Conservation (phyloP, 1,284 basidiomycete species). For the Ceratorhiza oryzae-sativae region DNA sequence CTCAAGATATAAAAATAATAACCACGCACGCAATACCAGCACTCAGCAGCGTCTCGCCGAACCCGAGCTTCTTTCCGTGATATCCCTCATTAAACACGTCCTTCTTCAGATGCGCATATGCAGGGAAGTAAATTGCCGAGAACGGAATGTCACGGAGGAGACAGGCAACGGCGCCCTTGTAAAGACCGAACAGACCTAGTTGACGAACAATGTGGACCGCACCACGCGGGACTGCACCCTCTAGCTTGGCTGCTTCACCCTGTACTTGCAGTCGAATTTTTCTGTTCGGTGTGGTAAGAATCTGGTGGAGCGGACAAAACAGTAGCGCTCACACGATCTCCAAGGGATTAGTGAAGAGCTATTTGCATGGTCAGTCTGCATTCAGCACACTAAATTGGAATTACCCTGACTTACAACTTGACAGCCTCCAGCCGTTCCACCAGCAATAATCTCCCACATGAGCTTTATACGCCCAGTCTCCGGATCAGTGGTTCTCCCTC, state of each 20-base stretch:
- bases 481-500: conserved; percentile 85
- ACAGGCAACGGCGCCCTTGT: conserved; percentile 89
- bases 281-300: too few species aligned
- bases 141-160: conserved; percentile 94
- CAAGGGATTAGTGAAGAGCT: conserved; percentile 96
- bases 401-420: conserved; percentile 80
- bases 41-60: conserved; percentile 86
- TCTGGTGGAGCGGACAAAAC: too few species aligned
- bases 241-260: conserved; percentile 89
- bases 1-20: conserved; percentile 10
- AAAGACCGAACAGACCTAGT: conserved; percentile 90
- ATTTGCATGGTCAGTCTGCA: conserved; percentile 1
- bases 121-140: conserved; percentile 81
- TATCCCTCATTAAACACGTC: conserved; percentile 96
- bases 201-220: conserved; percentile 93
- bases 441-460: conserved; percentile 87
- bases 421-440: conserved; percentile 93
- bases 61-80: conserved; percentile 90
- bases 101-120: conserved; percentile 86
- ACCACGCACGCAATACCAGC: conserved; percentile 79
- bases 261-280: conserved; percentile 98
- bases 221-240: conserved; percentile 79
- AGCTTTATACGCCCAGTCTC: conserved; percentile 93
- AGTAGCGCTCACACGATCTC: conserved; percentile 78
- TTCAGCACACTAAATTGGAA: not conserved